Evolutionary conservation across 495 filamentous ascomycete genomes (phyloP), one percentile per base, ranked within the genome.

Genomic region (Aspergillus cristatus): DNA sequence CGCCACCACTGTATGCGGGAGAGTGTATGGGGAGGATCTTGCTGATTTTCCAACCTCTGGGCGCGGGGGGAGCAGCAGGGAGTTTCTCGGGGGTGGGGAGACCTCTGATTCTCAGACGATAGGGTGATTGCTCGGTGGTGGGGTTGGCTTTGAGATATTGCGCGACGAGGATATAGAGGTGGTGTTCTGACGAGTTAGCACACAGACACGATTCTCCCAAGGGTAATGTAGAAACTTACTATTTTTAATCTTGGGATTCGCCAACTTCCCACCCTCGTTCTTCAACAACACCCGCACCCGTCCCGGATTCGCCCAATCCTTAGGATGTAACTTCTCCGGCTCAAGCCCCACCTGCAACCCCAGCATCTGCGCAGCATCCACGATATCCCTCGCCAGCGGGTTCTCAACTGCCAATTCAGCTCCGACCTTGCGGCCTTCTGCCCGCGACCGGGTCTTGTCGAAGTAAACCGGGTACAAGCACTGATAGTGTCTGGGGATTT

Each of bases 391-490:
- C 6, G 91, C 91, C 13, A 98, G 68, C 17, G 91, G 91, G 63
- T 93, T 95, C 32, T 68, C 48, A 2, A 96, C 85, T 0, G 87
- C 90, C 3, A 82, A 67, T 38, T 75, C 60, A 10, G 63, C 57
- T 14, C 76, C 65, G 3, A 97, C 89, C 40, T 87, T 77, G 3
- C 91, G 77, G 18, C 91, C 91, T 41, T 87, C 67, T 17, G 76
- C 74, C 34, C 88, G 81, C 8, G 76, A 72, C 29, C 90, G 81
- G 4, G 65, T 66, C 39, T 66, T 68, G 63, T 96, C 90, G 59
- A 97, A 98, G 68, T 98, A 97, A 39, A 96, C 50, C 0, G 91
- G 90, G 67, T 97, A 98, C 15, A 98, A 72, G 62, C 85, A 93
- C 60, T 90, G 83, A 65, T 71, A 93, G 55, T 76, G 56, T 47